A percentile compares a stretch with the other conserved stretches of the same genome.
These are phyloP conservation scores for Solanum habrochaites DNA, from an alignment of 257 asterid genomes.

Conservation along the genomic window DNA sequence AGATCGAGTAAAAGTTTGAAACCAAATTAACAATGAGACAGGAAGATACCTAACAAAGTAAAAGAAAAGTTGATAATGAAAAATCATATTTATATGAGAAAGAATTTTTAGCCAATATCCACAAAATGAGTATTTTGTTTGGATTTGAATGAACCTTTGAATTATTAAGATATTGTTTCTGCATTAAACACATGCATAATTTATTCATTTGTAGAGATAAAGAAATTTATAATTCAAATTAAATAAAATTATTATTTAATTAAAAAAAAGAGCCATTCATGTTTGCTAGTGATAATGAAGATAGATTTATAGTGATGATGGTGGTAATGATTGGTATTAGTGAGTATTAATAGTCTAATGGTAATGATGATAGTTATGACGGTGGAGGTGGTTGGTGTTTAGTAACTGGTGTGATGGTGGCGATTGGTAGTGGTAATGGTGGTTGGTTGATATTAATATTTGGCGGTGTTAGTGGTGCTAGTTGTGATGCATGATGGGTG, in stretches of 20 bases:
- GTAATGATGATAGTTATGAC: not conserved
- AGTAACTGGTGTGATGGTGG: not conserved
- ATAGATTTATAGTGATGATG: too few relatives aligned
- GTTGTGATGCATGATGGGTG: not conserved
- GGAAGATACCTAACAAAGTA: too few relatives aligned
- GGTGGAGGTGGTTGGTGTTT: not conserved
- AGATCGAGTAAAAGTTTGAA: not conserved
- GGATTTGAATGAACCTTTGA: not conserved
- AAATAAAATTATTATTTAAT: too few relatives aligned
- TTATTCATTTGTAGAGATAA: too few relatives aligned
- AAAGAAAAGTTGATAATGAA: too few relatives aligned
- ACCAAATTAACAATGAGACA: too few relatives aligned
- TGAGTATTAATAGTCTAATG: not conserved
- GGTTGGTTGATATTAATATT: not conserved
- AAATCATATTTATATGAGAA: too few relatives aligned
- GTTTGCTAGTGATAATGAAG: not conserved
- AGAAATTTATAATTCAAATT: too few relatives aligned
- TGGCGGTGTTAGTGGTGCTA: not conserved
- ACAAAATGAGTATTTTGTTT: too few relatives aligned
- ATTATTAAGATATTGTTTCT: too few relatives aligned
- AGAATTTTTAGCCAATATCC: too few relatives aligned
- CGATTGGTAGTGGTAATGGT: not conserved
- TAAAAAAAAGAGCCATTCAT: not conserved
- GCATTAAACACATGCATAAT: too few relatives aligned
- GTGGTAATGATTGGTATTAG: not conserved